A percentile compares a stretch with the other conserved stretches of the same genome.
These are phyloP conservation scores for Pleurotus ostreatus DNA, from an alignment of 768 basidiomycete species.

Conservation along the genomic window DNA sequence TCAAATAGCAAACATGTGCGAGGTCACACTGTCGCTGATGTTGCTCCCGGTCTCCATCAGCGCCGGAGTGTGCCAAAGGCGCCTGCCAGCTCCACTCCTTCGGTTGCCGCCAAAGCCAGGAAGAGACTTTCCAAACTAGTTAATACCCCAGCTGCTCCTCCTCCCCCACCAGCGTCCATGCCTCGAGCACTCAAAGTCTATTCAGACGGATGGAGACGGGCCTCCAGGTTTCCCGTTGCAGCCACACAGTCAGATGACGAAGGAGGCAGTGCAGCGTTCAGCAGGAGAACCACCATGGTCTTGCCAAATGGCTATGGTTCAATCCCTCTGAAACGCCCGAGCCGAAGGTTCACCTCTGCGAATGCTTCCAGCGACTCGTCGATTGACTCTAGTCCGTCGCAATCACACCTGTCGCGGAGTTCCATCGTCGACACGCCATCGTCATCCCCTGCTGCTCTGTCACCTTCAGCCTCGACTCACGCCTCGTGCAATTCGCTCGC, in stretches of 20 bases:
- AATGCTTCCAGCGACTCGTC: constrained; percentile 48
- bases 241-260: constrained; percentile 34
- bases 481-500: constrained; percentile 6
- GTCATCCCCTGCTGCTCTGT: background rate
- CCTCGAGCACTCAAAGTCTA: constrained; percentile 44
- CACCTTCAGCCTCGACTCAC: constrained; percentile 11
- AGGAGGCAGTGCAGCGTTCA: background rate
- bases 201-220: constrained; percentile 46
- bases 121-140: constrained; percentile 1
- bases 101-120: constrained; percentile 25
- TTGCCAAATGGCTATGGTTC: constrained; percentile 1
- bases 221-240: constrained; percentile 19
- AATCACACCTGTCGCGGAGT: constrained; percentile 15
- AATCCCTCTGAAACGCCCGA: constrained; percentile 27
- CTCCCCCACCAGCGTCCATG: constrained; percentile 43
- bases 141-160: constrained; percentile 9
- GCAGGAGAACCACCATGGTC: background rate
- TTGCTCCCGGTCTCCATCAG: constrained; percentile 13
- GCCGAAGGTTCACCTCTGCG: constrained; percentile 37
- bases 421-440: constrained; percentile 11
- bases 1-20: background rate
- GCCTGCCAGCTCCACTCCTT: constrained; percentile 15
- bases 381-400: constrained; percentile 25
- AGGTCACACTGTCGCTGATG: background rate
- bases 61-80: background rate